Evolutionary conservation across 345 rosid species (phyloP).

Genomic region (Cardamine occulta): DNA sequence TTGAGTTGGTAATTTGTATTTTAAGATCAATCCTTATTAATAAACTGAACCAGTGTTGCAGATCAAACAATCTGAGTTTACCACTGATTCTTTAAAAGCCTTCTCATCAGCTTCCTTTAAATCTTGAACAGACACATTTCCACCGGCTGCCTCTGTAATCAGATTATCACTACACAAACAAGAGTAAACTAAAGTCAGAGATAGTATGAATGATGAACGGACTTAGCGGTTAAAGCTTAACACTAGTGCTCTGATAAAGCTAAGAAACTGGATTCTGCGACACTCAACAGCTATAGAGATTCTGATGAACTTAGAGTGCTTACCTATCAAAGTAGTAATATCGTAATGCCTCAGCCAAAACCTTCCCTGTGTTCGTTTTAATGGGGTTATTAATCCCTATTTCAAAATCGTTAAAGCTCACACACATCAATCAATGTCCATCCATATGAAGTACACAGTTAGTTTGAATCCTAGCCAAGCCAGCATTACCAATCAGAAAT

Average conservation of each 20-base stretch:
- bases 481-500: conserved; percentile 73
- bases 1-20: not conserved
- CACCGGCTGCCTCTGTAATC: conserved; percentile 85
- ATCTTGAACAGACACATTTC: conserved; percentile 60
- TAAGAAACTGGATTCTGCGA: conserved; percentile 10
- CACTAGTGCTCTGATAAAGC: not conserved
- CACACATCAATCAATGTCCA: conserved; percentile 30
- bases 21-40: not conserved
- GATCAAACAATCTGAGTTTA: conserved; percentile 36
- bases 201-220: not conserved
- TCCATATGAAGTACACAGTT: not conserved
- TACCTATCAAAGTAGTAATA: conserved; percentile 91
- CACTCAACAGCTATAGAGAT: not conserved
- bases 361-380: conserved; percentile 62
- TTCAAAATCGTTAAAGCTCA: conserved; percentile 27
- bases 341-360: conserved; percentile 67
- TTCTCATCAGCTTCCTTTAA: conserved; percentile 68
- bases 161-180: conserved; percentile 67
- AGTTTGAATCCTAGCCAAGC: conserved; percentile 15
- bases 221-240: conserved; percentile 6
- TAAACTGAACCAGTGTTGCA: not conserved
- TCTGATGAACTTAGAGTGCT: not conserved
- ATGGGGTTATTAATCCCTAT: conserved; percentile 67
- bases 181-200: not conserved
- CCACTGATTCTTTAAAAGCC: conserved; percentile 76